Evolutionary conservation across 1,139 yeast species (phyloP).

Genomic region (Zygosaccharomyces sapae): DNA sequence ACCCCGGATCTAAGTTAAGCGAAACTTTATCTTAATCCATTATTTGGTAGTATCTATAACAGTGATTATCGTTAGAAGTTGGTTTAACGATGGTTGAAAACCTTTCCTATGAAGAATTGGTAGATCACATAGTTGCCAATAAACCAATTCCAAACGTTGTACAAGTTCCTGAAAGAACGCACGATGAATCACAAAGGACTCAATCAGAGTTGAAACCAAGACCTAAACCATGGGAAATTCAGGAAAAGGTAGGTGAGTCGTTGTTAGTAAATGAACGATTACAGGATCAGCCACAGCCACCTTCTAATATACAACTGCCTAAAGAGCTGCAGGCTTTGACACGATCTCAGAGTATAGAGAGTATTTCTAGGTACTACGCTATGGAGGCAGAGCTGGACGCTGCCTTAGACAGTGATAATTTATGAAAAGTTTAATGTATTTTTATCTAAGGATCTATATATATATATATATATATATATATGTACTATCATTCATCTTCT

Average conservation of each 20-base stretch:
- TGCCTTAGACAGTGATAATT: slow-evolving; percentile 6
- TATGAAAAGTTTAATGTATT: too few relatives aligned
- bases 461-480: too few relatives aligned
- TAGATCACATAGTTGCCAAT: slow-evolving; percentile 29
- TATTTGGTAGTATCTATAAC: neutral
- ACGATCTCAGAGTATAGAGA: slow-evolving; percentile 12
- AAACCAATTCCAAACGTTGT: slow-evolving; percentile 30
- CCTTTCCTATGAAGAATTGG: slow-evolving; percentile 30
- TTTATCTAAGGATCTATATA: too few relatives aligned
- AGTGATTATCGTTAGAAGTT: neutral
- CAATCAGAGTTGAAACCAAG: slow-evolving; percentile 24
- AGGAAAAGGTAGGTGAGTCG: neutral
- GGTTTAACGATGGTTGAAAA: slow-evolving; percentile 7
- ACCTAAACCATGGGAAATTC: slow-evolving; percentile 30
- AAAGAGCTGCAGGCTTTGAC: slow-evolving; percentile 9
- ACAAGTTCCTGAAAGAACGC: slow-evolving; percentile 25
- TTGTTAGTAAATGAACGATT: neutral
- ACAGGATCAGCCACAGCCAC: neutral
- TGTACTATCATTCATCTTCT: too few relatives aligned
- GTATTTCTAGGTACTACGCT: slow-evolving; percentile 17
- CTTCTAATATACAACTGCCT: neutral
- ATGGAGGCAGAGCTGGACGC: slow-evolving; percentile 20
- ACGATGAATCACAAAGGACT: slow-evolving; percentile 20
- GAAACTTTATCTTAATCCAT: neutral
- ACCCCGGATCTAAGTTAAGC: neutral